Percentiles rank a stretch among this genome's conserved stretches.
phyloP scores from a whole-genome alignment of 2,329 filamentous ascomycete species.

The Exophiala phaeomuriformis region DNA sequence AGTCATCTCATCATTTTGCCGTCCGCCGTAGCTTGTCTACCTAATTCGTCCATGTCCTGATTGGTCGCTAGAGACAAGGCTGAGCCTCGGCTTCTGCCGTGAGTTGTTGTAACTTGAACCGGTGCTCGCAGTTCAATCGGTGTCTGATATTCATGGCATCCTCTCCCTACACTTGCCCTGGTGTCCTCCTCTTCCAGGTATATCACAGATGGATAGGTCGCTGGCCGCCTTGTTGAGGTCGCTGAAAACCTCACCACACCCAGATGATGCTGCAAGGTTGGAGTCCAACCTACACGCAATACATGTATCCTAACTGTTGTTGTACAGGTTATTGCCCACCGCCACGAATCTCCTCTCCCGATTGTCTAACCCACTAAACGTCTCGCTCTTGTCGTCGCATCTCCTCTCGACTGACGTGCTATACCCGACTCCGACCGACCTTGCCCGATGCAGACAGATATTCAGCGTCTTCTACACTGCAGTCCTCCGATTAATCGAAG shows the following conservation, averaged over 20 bases:
- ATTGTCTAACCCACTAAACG: constrained; percentile 55
- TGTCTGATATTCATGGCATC: no score
- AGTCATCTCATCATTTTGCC: no score
- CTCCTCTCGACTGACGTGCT: constrained; percentile 53
- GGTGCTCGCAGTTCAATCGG: no score
- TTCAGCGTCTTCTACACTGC: constrained; percentile 57
- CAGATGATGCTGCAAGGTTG: constrained; percentile 54
- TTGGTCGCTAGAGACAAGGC: neutral
- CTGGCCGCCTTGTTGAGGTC: constrained; percentile 54
- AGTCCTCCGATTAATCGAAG: constrained; percentile 47
- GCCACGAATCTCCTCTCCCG: constrained; percentile 41
- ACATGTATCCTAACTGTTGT: constrained; percentile 23
- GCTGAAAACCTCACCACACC: constrained; percentile 51
- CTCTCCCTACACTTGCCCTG: neutral
- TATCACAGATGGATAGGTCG: constrained; percentile 47
- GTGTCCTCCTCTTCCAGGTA: neutral
- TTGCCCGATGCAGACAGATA: constrained; percentile 50
- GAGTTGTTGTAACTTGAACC: no score
- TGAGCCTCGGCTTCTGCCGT: neutral
- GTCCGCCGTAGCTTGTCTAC: neutral
- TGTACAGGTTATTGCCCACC: constrained; percentile 46
- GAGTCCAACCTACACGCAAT: constrained; percentile 15
- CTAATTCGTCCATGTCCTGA: neutral
- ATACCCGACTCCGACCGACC: constrained; percentile 50
- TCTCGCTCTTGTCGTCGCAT: constrained; percentile 54